Percentiles rank a stretch among this genome's conserved stretches.
Conservation (phyloP, 1,139 yeast genomes). For the Waltiozyma sp. region DNA sequence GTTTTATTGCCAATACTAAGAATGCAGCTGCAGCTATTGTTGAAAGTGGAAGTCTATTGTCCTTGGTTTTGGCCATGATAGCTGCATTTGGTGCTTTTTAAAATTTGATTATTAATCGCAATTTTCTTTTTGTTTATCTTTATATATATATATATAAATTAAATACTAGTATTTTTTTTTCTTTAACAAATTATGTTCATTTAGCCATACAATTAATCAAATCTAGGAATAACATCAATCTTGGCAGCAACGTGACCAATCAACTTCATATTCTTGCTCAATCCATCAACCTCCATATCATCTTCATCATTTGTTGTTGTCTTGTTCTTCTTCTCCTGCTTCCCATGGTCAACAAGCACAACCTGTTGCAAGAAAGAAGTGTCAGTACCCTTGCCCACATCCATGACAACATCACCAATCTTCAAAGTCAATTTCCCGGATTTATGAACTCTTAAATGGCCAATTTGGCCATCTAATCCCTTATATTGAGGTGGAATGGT, state of each 20-base stretch:
- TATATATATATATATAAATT: no score
- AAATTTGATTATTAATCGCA: no score
- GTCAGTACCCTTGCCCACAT: constrained; percentile 64
- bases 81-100: constrained; percentile 1
- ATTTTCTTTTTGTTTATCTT: no score
- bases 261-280: constrained; percentile 34
- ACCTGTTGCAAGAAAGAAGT: constrained; percentile 69
- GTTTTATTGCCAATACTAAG: background rate
- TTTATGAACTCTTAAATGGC: constrained; percentile 61
- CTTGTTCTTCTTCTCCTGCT: no score
- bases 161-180: no score
- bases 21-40: background rate
- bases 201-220: no score
- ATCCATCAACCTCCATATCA: constrained; percentile 20
- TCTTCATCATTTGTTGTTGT: constrained; percentile 7
- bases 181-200: no score
- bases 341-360: constrained; percentile 37
- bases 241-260: constrained; percentile 48
- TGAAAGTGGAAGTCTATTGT: background rate
- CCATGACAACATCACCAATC: constrained; percentile 61
- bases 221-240: constrained; percentile 32
- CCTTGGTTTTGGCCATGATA: background rate
- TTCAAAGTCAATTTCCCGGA: constrained; percentile 72
- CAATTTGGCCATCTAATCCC: constrained; percentile 48
- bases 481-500: background rate